Base-by-base conservation (phyloP, 1,284 basidiomycete genomes). In the Jaminaea rosea region DNA sequence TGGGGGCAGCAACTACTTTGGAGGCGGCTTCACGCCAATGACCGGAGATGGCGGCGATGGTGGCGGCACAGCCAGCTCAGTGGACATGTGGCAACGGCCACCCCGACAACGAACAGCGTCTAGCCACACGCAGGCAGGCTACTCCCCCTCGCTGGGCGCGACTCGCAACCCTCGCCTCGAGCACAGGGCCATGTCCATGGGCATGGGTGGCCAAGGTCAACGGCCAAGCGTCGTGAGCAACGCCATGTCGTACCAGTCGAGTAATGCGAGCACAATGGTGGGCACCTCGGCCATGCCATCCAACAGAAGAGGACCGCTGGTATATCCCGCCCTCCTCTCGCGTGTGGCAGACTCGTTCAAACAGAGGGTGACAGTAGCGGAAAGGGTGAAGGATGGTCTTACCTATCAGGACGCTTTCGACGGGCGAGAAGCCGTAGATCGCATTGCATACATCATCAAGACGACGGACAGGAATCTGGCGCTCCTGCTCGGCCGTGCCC, bases 401-500 rank as follows among this genome's bases (percentile, higher is more conserved):
- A 88, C 89, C 4, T 98, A 98, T 78, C 90, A 87, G 67, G 88
- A 93, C 67, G 83, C 90, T 1, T 99, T 99, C 67, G 92, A 97
- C 72, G 94, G 94, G 1, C 84, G 90, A 15, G 88, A 94, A 69
- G 94, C 94, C 0, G 93, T 99, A 26, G 88, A 93, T 75, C 87
- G 88, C 76, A 88, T 99, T 62, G 86, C 89, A 17, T 89, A 92
- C 70, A 93, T 98, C 75, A 96, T 97, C 80, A 93, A 92, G 76
- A 98, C 93, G 2, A 90, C 89, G 5, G 94, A 99, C 76, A 82
- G 94, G 17, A 97, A 96, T 75, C 81, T 99, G 21, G 94, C 94
- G 3, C 77, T 98, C 42, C 79, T 99, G 2, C 81, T 98, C 9
- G 94, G 94, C 11, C 82, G 94, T 45, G 91, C 93, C 4, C 79